Evolutionary conservation across 768 basidiomycete species (phyloP), one percentile per base, ranked within the genome.

Genomic region (Chlorophyllum brunneum): DNA sequence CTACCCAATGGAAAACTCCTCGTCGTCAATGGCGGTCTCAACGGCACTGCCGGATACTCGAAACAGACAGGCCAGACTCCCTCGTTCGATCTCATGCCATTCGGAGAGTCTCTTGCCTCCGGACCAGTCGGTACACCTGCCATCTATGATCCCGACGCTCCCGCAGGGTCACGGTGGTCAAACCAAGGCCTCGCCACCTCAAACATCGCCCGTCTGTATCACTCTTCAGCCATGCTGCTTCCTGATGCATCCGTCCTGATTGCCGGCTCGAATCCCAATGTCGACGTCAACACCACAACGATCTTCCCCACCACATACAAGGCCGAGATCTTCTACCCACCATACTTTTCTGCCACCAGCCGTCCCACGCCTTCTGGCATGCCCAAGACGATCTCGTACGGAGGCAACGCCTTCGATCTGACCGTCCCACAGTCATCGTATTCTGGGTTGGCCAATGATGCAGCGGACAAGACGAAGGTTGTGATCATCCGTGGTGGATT

Each of bases 231-330:
- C 7, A 78, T 95, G n/a, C 79, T 98, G 22, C 81, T 98, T 13
- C 86, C 92, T 7, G 93, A 89, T 54, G 90, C 81, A 1, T 89
- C 88, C 2, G 85, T 98, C 33, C 67, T 97, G 43, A 79, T 95
- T 58, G 92, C 91, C 26, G 95, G 95, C 5, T 92, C 91, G 27
- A 98, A 98, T 70, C 94, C 95, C 1, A 95, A 95, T 62, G 75
- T 88, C 29, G 94, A 98, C 60, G 85, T 87, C 55, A 85, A 86
- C 60, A 55, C 71, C 27, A 66, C 71, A n/a, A 77, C 79, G 8
- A 33, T 74, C 30, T 92, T 75, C 74, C 85, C 86, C 1, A 92
- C 92, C 1, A 81, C 84, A 23, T 95, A 94, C 62, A 72, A 81
- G 27, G 85, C 87, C 1, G 93, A 95, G 65, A 78, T 85, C 34